Percentiles rank a stretch among this genome's conserved stretches.
Evolutionary conservation across 495 filamentous ascomycete genomes (phyloP).

Genomic region (Aspergillus heteromorphus): DNA sequence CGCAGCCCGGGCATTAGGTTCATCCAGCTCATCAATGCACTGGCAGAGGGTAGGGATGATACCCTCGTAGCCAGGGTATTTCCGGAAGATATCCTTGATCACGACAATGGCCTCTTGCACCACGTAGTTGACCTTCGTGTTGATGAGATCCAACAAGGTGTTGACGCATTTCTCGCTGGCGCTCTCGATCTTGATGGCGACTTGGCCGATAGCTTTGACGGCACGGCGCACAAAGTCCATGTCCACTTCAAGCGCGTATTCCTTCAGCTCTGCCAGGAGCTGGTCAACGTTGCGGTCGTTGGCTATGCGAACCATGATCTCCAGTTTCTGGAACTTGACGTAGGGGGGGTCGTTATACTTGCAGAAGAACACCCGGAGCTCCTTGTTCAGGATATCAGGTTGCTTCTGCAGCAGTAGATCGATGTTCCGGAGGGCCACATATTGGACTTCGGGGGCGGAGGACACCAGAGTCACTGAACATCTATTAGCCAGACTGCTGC

Average conservation of each 20-base stretch:
- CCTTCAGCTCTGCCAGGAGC: conserved; percentile 86
- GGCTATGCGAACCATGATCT: conserved; percentile 99
- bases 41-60: conserved; percentile 96
- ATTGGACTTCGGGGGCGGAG: conserved; percentile 94
- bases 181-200: conserved; percentile 95
- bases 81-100: conserved; percentile 97
- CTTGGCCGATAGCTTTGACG: conserved; percentile 92
- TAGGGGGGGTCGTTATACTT: conserved; percentile 99
- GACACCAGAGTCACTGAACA: conserved; percentile 83
- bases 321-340: conserved; percentile 94
- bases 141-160: conserved; percentile 85
- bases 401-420: conserved; percentile 93
- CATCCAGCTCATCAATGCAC: conserved; percentile 94
- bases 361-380: conserved; percentile 98
- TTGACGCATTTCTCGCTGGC: conserved; percentile 94
- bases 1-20: conserved; percentile 84
- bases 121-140: conserved; percentile 97
- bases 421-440: conserved; percentile 93
- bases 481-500: conserved; percentile 7
- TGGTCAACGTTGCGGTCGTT: conserved; percentile 97
- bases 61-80: conserved; percentile 95
- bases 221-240: conserved; percentile 97
- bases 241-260: conserved; percentile 96
- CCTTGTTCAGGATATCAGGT: conserved; percentile 93
- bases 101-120: conserved; percentile 97